phyloP scores from a whole-genome alignment of 2,329 filamentous ascomycete genomes.

The Tothia fuscella region DNA sequence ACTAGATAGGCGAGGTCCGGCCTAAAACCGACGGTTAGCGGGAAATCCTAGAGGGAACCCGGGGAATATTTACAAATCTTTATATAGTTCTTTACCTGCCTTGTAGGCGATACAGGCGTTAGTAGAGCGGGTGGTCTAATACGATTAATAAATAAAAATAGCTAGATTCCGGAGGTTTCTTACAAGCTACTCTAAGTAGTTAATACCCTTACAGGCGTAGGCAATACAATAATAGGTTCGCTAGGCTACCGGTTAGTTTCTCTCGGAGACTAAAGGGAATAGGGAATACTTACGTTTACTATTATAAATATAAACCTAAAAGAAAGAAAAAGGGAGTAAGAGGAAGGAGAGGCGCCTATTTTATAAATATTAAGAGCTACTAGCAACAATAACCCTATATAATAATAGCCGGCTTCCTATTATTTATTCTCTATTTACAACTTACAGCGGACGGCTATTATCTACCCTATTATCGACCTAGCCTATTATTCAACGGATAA shows the following conservation, averaged over 20 bases:
- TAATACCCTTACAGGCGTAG: not conserved
- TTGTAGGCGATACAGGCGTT: not conserved
- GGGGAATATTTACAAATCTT: not conserved
- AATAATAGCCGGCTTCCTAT: not conserved
- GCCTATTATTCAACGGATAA: no score
- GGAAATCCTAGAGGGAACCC: not conserved
- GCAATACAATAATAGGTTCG: not conserved
- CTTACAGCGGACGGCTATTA: no score
- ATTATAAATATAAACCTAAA: not conserved
- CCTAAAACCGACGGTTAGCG: not conserved
- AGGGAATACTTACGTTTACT: not conserved
- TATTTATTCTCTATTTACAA: not conserved
- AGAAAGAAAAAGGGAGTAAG: no score
- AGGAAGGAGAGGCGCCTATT: not conserved
- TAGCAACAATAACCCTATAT: not conserved
- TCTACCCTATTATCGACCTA: no score
- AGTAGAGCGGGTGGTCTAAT: not conserved
- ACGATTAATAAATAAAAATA: not conserved
- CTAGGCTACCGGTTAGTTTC: not conserved
- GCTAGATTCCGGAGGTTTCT: not conserved
- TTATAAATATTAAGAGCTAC: not conserved
- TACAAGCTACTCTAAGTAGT: not conserved
- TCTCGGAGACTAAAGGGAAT: no score
- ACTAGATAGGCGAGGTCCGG: no score
- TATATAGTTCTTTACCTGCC: no score